phyloP scores from a whole-genome alignment of 352 stramenopile species.

The Discostella stelligera region DNA sequence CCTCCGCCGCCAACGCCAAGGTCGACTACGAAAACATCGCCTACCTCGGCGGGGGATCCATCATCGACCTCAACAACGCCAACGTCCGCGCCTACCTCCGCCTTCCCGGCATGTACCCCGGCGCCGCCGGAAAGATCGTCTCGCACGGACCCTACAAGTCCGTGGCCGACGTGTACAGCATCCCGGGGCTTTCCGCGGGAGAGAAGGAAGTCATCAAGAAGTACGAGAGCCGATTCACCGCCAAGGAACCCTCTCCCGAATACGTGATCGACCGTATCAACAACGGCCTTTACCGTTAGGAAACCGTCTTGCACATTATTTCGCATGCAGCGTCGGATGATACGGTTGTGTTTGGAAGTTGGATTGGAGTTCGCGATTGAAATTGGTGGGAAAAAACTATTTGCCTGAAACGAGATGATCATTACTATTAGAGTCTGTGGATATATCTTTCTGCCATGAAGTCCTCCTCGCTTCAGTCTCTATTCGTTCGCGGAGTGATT shows the following conservation, averaged over 20 bases:
- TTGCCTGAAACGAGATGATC: background rate
- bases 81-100: conserved; percentile 88
- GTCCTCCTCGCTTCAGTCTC: conserved; percentile 7
- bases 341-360: background rate
- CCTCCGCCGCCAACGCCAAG: conserved; percentile 67
- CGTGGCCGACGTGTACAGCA: conserved; percentile 86
- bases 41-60: conserved; percentile 72
- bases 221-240: conserved; percentile 85
- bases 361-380: conserved; percentile 24
- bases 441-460: conserved; percentile 20
- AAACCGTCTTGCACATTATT: background rate
- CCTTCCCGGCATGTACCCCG: conserved; percentile 86
- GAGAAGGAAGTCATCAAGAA: conserved; percentile 88
- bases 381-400: conserved; percentile 8
- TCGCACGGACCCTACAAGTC: conserved; percentile 85
- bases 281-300: conserved; percentile 86
- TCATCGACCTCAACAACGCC: conserved; percentile 88
- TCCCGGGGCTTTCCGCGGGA: conserved; percentile 79
- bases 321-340: background rate
- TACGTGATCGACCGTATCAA: conserved; percentile 89
- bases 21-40: conserved; percentile 80
- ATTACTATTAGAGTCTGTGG: conserved; percentile 10
- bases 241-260: conserved; percentile 71
- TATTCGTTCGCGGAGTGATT: conserved; percentile 11
- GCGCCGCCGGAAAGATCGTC: conserved; percentile 85